Evolutionary conservation across 1,284 basidiomycete genomes (phyloP).

Genomic region (Austroboletus niveus): DNA sequence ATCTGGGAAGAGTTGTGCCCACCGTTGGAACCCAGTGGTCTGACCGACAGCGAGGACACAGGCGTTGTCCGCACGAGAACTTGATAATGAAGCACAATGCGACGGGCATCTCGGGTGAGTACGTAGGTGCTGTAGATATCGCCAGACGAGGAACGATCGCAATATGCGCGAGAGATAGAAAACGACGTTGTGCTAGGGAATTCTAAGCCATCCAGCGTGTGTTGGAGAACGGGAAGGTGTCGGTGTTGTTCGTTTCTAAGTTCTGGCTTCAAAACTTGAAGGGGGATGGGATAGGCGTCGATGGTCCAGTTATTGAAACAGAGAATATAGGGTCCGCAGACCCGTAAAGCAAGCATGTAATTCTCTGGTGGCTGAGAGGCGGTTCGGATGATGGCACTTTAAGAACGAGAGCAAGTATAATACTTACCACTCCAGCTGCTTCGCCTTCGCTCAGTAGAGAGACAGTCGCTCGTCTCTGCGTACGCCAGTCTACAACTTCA

Average conservation of each 20-base stretch:
- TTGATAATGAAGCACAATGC: slow-evolving; percentile 44
- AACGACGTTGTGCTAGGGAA: slow-evolving; percentile 34
- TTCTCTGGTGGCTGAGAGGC: slow-evolving; percentile 39
- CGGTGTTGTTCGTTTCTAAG: background rate
- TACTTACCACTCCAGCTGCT: slow-evolving; percentile 7
- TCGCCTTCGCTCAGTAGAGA: background rate
- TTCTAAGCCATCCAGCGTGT: slow-evolving; percentile 26
- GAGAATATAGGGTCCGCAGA: slow-evolving; percentile 46
- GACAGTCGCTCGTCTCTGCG: slow-evolving; percentile 3
- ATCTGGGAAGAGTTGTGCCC: slow-evolving; percentile 7
- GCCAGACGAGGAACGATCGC: background rate
- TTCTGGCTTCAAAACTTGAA: background rate
- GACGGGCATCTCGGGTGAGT: slow-evolving; percentile 46
- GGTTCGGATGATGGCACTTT: background rate
- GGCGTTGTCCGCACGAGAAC: slow-evolving; percentile 27
- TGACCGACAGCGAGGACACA: slow-evolving; percentile 26
- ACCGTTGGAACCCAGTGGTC: slow-evolving; percentile 31
- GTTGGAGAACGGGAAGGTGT: slow-evolving; percentile 18
- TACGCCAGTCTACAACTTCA: slow-evolving; percentile 20
- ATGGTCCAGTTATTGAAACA: slow-evolving; percentile 48
- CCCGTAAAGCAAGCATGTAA: slow-evolving; percentile 36
- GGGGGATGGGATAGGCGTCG: slow-evolving; percentile 41
- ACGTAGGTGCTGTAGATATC: slow-evolving; percentile 31
- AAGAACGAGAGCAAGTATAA: background rate
- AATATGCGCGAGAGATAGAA: slow-evolving; percentile 35